Percentiles rank a stretch among this genome's conserved stretches.
phyloP scores from a whole-genome alignment of 306 rosid genomes.

The Quercus suber region DNA sequence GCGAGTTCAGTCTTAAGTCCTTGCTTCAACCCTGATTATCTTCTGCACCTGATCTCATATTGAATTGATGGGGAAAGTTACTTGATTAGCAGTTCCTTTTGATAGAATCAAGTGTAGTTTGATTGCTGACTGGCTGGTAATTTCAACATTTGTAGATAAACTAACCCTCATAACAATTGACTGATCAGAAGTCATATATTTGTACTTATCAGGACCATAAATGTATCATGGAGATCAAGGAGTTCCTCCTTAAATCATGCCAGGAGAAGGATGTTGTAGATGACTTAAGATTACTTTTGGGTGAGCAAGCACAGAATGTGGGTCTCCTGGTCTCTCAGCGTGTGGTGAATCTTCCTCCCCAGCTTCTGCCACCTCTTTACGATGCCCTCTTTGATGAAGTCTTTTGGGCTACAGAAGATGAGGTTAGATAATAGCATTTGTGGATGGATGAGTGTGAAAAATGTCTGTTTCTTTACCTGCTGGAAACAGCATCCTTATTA shows the following conservation, averaged over 20 bases:
- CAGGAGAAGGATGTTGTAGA: slow-evolving; percentile 38
- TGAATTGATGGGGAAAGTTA: not conserved
- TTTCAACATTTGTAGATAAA: slow-evolving; percentile 5
- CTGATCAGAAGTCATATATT: slow-evolving; percentile 2
- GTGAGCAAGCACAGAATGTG: slow-evolving; percentile 47
- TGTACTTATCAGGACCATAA: slow-evolving; percentile 45
- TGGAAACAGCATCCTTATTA: slow-evolving; percentile 4
- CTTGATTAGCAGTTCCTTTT: not conserved
- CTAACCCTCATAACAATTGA: not conserved
- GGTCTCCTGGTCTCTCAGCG: slow-evolving; percentile 82
- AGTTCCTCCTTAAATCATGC: slow-evolving; percentile 51
- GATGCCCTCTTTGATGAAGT: slow-evolving; percentile 84
- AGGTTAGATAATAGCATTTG: slow-evolving; percentile 55
- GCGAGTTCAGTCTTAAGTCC: not conserved
- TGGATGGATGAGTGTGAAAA: slow-evolving; percentile 21
- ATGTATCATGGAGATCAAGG: slow-evolving; percentile 58
- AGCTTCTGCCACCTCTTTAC: slow-evolving; percentile 84
- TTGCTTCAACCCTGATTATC: not conserved
- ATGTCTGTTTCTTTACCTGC: slow-evolving; percentile 8
- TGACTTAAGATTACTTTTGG: slow-evolving; percentile 51
- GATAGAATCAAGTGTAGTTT: not conserved
- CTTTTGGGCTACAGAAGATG: slow-evolving; percentile 90
- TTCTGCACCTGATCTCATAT: not conserved
- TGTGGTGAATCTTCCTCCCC: slow-evolving; percentile 73
- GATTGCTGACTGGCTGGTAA: slow-evolving; percentile 6